Evolutionary conservation across 139 green algal species (phyloP).

Genomic region (Mesotaenium endlicherianum): DNA sequence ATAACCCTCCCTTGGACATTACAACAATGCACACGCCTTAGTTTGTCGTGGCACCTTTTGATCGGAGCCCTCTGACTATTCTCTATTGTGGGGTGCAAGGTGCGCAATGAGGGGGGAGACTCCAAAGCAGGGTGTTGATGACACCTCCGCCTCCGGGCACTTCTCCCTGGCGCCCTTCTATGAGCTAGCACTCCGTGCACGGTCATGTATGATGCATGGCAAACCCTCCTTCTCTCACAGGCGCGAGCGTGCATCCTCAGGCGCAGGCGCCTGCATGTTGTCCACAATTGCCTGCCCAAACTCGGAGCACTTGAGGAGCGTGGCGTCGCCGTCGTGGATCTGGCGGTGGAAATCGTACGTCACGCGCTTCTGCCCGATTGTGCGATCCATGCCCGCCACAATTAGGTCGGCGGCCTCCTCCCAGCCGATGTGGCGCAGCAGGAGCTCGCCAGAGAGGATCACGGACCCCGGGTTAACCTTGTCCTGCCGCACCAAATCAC

Average conservation of each 20-base stretch:
- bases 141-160: too few relatives aligned
- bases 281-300: slow-evolving; percentile 20
- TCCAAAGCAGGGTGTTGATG: too few relatives aligned
- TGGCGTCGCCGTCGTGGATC: slow-evolving; percentile 7
- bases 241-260: not conserved
- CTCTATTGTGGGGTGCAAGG: too few relatives aligned
- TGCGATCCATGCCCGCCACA: slow-evolving; percentile 19
- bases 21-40: too few relatives aligned
- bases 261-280: slow-evolving; percentile 14
- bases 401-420: slow-evolving; percentile 25
- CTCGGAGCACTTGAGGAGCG: slow-evolving; percentile 31
- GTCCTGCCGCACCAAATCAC: not conserved
- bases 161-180: too few relatives aligned
- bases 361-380: slow-evolving; percentile 7
- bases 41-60: too few relatives aligned
- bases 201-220: too few relatives aligned
- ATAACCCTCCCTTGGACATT: too few relatives aligned
- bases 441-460: slow-evolving; percentile 20
- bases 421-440: slow-evolving; percentile 26
- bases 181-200: too few relatives aligned
- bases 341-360: slow-evolving; percentile 42
- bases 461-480: slow-evolving; percentile 25
- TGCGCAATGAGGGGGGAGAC: too few relatives aligned
- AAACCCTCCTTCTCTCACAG: too few relatives aligned
- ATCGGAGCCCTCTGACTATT: too few relatives aligned